Percentiles rank a stretch among this genome's conserved stretches.
phyloP scores from a whole-genome alignment of 192 early-diverging fungal species.

The Mortierella claussenii region DNA sequence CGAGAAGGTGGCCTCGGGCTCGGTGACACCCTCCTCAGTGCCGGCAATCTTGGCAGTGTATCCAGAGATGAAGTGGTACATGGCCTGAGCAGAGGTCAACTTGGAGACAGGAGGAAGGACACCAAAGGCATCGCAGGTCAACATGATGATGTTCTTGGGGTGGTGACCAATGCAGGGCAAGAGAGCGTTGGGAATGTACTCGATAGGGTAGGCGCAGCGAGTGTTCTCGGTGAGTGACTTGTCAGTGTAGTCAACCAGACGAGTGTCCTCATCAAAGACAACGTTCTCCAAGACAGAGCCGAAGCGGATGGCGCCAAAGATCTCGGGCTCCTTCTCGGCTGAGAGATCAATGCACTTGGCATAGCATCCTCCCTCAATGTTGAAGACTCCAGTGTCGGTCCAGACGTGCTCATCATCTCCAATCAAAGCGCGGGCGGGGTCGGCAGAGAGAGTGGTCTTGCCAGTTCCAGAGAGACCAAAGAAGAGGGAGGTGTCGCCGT shows the following conservation, averaged over 20 bases:
- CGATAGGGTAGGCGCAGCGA: conserved; percentile 94
- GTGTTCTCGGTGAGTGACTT: conserved; percentile 92
- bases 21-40: conserved; percentile 92
- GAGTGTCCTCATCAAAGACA: conserved; percentile 79
- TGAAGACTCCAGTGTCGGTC: conserved; percentile 95
- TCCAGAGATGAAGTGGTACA: conserved; percentile 98
- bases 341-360: conserved; percentile 97
- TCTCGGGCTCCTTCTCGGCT: conserved; percentile 97
- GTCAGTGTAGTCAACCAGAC: conserved; percentile 86
- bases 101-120: conserved; percentile 93
- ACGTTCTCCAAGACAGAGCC: conserved; percentile 96
- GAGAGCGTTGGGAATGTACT: conserved; percentile 93
- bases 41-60: conserved; percentile 99
- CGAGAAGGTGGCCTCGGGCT: conserved; percentile 92
- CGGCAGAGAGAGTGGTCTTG: conserved; percentile 98
- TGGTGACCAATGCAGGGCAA: conserved; percentile 88
- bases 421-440: conserved; percentile 92
- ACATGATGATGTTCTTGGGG: conserved; percentile 94
- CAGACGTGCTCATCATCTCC: conserved; percentile 99
- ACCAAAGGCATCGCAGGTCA: conserved; percentile 97
- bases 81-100: conserved; percentile 87
- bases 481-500: conserved; percentile 95
- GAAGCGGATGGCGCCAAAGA: conserved; percentile 94
- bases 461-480: conserved; percentile 98
- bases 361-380: conserved; percentile 99